phyloP scores from a whole-genome alignment of 495 filamentous ascomycete species.

The Bryoglossum gracile region DNA sequence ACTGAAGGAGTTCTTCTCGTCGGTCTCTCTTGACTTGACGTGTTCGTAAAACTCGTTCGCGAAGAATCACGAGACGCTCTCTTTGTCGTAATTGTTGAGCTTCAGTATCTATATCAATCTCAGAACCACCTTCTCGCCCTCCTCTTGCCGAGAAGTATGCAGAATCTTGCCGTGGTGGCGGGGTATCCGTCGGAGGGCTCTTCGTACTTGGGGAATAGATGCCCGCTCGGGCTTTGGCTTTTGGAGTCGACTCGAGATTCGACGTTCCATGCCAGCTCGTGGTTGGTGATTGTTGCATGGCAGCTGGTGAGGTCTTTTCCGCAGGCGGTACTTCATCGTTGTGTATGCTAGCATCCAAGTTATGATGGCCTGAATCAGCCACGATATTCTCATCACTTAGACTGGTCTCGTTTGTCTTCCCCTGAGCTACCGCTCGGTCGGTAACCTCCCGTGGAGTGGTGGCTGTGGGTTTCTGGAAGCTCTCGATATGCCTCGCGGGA shows the following conservation, averaged over 20 bases:
- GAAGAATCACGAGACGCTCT: conserved; percentile 16
- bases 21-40: conserved; percentile 4
- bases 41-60: conserved; percentile 12
- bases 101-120: background rate
- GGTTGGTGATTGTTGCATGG: background rate
- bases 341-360: no score
- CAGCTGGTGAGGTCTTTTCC: background rate
- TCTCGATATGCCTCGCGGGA: no score
- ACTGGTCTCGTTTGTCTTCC: no score
- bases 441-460: no score
- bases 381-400: no score
- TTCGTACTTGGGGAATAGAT: background rate
- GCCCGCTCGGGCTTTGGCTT: background rate
- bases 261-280: background rate
- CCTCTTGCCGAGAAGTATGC: conserved; percentile 13
- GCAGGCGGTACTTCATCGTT: background rate
- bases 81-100: conserved; percentile 8
- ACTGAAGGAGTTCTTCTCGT: background rate
- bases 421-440: no score
- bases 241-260: background rate
- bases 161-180: conserved; percentile 22
- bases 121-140: background rate
- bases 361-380: no score
- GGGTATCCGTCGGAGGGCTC: background rate
- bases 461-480: no score